Percentiles rank a stretch among this genome's conserved stretches.
Evolutionary conservation across 768 basidiomycete species (phyloP).

Genomic region (Leucosporidium creatinivorum): DNA sequence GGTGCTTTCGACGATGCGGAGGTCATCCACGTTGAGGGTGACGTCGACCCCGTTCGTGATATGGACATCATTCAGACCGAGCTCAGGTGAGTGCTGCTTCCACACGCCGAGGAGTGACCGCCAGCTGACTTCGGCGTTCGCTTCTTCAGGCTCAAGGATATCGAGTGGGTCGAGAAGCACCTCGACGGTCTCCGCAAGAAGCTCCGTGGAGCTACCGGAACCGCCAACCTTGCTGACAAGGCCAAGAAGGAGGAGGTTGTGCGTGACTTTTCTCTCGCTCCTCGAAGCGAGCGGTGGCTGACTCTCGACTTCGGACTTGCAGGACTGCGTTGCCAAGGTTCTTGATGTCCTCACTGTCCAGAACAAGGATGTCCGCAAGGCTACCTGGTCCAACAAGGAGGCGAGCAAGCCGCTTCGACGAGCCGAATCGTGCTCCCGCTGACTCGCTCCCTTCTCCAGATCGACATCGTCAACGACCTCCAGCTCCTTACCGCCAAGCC

Average conservation of each 20-base stretch:
- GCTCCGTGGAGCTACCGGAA: conserved; percentile 60
- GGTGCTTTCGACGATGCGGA: conserved; percentile 95
- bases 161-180: conserved; percentile 95
- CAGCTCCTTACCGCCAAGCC: conserved; percentile 92
- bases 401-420: conserved; percentile 43
- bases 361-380: conserved; percentile 83
- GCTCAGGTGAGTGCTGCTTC: conserved; percentile 48
- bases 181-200: conserved; percentile 64
- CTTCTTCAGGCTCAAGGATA: conserved; percentile 71
- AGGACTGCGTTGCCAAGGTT: conserved; percentile 82
- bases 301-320: not conserved
- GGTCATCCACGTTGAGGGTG: conserved; percentile 97
- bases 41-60: conserved; percentile 89
- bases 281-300: conserved; percentile 10
- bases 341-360: conserved; percentile 69
- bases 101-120: not conserved
- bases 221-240: conserved; percentile 75
- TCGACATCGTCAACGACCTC: conserved; percentile 82
- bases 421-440: conserved; percentile 50
- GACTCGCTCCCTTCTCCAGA: conserved; percentile 47
- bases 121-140: not conserved
- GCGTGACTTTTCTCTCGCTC: conserved; percentile 37
- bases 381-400: conserved; percentile 95
- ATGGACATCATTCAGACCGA: conserved; percentile 97
- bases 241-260: conserved; percentile 95